A percentile compares a stretch with the other conserved stretches of the same genome.
Evolutionary conservation across 108 stramenopile species (phyloP).

Genomic region (Stephanodiscus triporus): DNA sequence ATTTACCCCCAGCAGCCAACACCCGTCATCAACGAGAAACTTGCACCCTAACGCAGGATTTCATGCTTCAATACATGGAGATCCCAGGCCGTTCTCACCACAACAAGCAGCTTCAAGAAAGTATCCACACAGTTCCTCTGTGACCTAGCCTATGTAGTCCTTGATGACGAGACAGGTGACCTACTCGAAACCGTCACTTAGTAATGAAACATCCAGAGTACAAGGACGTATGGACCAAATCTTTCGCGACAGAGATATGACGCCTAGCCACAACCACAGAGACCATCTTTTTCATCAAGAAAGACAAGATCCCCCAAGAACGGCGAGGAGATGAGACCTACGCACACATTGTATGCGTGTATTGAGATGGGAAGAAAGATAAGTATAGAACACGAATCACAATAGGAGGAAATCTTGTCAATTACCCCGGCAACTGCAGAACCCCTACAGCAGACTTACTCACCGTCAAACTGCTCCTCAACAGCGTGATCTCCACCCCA

Average conservation of each 20-base stretch:
- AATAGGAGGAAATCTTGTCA: slow-evolving; percentile 41
- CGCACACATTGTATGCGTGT: slow-evolving; percentile 21
- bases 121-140: background rate
- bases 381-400: slow-evolving; percentile 36
- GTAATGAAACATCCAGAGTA: slow-evolving; percentile 14
- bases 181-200: slow-evolving; percentile 22
- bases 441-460: slow-evolving; percentile 44
- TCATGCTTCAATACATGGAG: background rate
- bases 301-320: slow-evolving; percentile 17
- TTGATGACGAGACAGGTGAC: slow-evolving; percentile 25
- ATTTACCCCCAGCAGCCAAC: background rate
- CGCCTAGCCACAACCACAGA: background rate
- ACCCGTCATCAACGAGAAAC: background rate
- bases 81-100: background rate
- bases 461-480: slow-evolving; percentile 28
- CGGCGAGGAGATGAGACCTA: slow-evolving; percentile 25
- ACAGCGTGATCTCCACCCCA: slow-evolving; percentile 9
- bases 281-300: slow-evolving; percentile 7
- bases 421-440: background rate
- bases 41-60: background rate
- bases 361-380: slow-evolving; percentile 26
- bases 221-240: background rate
- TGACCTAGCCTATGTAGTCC: background rate
- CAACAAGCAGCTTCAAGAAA: background rate
- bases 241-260: slow-evolving; percentile 2